Percentiles rank a stretch among this genome's conserved stretches.
Conservation (phyloP, 164 flowering plant genomes). For the Vitis rupestris region DNA sequence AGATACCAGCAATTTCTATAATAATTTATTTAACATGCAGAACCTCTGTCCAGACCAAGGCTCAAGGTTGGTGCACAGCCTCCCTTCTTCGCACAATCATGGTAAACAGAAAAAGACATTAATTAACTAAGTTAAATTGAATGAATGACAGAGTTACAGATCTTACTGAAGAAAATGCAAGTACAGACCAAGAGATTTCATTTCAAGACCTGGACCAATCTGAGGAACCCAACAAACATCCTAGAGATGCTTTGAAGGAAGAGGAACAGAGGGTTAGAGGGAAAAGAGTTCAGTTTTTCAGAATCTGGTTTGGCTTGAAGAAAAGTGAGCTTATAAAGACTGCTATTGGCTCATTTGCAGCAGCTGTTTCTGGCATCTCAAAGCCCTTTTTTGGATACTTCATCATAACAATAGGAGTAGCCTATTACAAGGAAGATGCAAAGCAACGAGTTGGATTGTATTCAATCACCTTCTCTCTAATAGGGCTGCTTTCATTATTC, state of each 20-base stretch:
- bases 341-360: slow-evolving; percentile 53
- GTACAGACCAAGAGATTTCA: slow-evolving; percentile 10
- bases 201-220: slow-evolving; percentile 17
- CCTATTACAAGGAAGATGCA: slow-evolving; percentile 43
- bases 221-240: slow-evolving; percentile 9
- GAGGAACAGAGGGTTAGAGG: slow-evolving; percentile 14
- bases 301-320: slow-evolving; percentile 44
- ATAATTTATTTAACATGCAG: slow-evolving; percentile 51
- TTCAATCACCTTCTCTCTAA: slow-evolving; percentile 36
- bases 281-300: slow-evolving; percentile 27
- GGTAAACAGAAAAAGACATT: not conserved
- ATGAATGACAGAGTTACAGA: slow-evolving; percentile 26
- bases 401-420: slow-evolving; percentile 74
- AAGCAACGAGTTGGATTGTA: slow-evolving; percentile 41
- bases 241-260: slow-evolving; percentile 8
- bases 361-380: slow-evolving; percentile 72
- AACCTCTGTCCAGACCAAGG: slow-evolving; percentile 25
- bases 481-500: slow-evolving; percentile 55
- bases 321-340: slow-evolving; percentile 34
- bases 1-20: slow-evolving; percentile 44
- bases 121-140: slow-evolving; percentile 5
- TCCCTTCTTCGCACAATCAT: not conserved
- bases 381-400: slow-evolving; percentile 72
- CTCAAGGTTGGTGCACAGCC: slow-evolving; percentile 36
- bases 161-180: slow-evolving; percentile 20